Base-by-base conservation (phyloP, 1,284 basidiomycete species). In the Ceratobasidium sp. region DNA sequence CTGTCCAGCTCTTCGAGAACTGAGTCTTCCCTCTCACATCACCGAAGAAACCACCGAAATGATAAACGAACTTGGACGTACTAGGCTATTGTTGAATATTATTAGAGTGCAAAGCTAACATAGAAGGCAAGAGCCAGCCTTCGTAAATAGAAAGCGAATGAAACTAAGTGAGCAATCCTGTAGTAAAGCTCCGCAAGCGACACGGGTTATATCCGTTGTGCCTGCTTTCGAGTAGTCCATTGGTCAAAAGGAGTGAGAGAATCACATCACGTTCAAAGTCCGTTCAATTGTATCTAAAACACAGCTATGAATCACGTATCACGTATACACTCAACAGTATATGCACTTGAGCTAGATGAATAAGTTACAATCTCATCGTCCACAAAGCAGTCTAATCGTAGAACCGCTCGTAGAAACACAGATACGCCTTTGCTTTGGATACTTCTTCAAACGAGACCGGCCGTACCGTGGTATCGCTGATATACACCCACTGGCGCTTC, bases 391-490 rank as follows among this genome's bases (percentile, higher is more conserved):
- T 42, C 67, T 78, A 76, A 7, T 78, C 68, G 28, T 82, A 81
- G 50, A 92, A 85, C 56, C 92, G 89, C 86, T 96, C 94, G 83
- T 95, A 96, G 90, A 95, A 93, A 84, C 95, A 93, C 78, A 98
- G 90, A 84, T 98, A 98, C 28, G 96, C 96, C 83, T 94, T 96
- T 77, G 93, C 92, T 83, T 92, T 92, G 81, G 97, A 86, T 7
- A 97, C 96, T 83, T 98, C 96, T 57, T 96, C 94, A 59, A 97
- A 85, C 59, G 91, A 91, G 3, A 93, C 91, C 42, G 94, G 50
- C 64, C 93, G 88, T 12, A 98, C 95, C 64, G 90, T 85, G 1
- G 94, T 95, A 83, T 95, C 93, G 84, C 94, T 91, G 87, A 97
- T 93, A 83, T 94, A 97, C 66, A 94, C 94, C 96, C 96, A 98